A percentile compares a stretch with the other conserved stretches of the same genome.
Evolutionary conservation across 805 yeast genomes (phyloP).

Genomic region (Ogataea chonburiensis): DNA sequence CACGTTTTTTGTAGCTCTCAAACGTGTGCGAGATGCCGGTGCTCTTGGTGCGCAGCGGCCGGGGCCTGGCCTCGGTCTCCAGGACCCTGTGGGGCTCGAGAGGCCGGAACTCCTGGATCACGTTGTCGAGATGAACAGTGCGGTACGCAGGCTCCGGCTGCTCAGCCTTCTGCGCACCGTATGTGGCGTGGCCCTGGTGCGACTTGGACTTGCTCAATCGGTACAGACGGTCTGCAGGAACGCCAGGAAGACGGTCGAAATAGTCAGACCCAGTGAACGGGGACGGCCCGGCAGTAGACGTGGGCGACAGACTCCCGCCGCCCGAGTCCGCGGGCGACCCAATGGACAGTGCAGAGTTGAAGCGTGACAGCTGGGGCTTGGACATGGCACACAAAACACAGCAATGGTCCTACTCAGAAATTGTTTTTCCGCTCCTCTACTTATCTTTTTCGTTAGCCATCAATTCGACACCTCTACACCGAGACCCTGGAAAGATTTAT

Average conservation of each 20-base stretch:
- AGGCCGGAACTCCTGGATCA: conserved; percentile 24
- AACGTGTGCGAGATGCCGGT: not conserved
- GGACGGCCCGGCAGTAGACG: conserved; percentile 10
- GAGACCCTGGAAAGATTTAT: conserved; percentile 1
- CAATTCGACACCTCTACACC: conserved; percentile 7
- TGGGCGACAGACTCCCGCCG: conserved; percentile 13
- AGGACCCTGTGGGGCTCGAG: conserved; percentile 21
- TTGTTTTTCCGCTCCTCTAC: not conserved
- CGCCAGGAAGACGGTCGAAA: not conserved
- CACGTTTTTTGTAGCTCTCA: conserved; percentile 32
- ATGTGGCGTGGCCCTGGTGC: conserved; percentile 24
- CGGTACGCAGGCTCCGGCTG: conserved; percentile 23
- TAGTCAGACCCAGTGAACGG: conserved; percentile 7
- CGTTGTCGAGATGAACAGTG: conserved; percentile 22
- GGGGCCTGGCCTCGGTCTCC: conserved; percentile 5
- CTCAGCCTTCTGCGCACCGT: conserved; percentile 10
- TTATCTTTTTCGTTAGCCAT: too few relatives aligned
- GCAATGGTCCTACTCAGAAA: not conserved
- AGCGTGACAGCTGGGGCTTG: conserved; percentile 1
- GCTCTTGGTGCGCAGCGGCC: conserved; percentile 2
- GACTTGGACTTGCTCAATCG: conserved; percentile 24
- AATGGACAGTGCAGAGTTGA: conserved; percentile 8
- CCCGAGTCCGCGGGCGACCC: conserved; percentile 5
- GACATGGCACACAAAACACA: not conserved
- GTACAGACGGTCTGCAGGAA: conserved; percentile 12